phyloP scores from a whole-genome alignment of 257 asterid genomes.

The Ligustrum vulgare region DNA sequence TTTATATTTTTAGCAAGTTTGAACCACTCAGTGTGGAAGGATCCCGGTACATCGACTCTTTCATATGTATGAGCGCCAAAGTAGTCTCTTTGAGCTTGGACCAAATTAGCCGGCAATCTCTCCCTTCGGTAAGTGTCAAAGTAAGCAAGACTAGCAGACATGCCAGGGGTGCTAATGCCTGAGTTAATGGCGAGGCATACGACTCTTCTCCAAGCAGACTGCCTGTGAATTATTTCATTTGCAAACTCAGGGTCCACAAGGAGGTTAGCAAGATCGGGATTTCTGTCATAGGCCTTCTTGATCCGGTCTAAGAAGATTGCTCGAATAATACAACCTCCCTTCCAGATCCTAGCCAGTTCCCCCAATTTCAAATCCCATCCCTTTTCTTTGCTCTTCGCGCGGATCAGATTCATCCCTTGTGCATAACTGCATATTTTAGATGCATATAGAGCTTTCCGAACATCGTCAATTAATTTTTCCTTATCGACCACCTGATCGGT shows the following conservation, averaged over 20 bases:
- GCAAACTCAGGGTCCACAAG: conserved; percentile 93
- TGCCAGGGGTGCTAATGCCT: conserved; percentile 94
- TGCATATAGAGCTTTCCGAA: conserved; percentile 23
- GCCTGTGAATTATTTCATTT: conserved; percentile 77
- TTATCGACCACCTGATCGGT: conserved; percentile 18
- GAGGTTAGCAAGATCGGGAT: conserved; percentile 21
- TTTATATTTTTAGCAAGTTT: conserved; percentile 64
- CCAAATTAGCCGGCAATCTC: conserved; percentile 85
- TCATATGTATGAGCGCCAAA: conserved; percentile 97
- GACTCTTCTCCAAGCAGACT: conserved; percentile 90
- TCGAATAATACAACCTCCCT: conserved; percentile 29
- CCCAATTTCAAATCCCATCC: conserved; percentile 30
- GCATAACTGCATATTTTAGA: conserved; percentile 30
- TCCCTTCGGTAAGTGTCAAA: conserved; percentile 85
- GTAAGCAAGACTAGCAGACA: conserved; percentile 92
- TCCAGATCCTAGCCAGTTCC: conserved; percentile 27
- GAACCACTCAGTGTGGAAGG: conserved; percentile 94
- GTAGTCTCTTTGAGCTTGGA: conserved; percentile 94
- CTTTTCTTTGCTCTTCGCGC: conserved; percentile 23
- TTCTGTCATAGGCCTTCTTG: conserved; percentile 22
- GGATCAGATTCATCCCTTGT: conserved; percentile 30
- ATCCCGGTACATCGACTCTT: conserved; percentile 70
- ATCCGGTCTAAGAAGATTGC: conserved; percentile 27
- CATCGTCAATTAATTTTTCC: conserved; percentile 21
- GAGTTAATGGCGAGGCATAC: conserved; percentile 77